Base-by-base conservation (phyloP, 352 stramenopile species). In the Pythium sukuiense region DNA sequence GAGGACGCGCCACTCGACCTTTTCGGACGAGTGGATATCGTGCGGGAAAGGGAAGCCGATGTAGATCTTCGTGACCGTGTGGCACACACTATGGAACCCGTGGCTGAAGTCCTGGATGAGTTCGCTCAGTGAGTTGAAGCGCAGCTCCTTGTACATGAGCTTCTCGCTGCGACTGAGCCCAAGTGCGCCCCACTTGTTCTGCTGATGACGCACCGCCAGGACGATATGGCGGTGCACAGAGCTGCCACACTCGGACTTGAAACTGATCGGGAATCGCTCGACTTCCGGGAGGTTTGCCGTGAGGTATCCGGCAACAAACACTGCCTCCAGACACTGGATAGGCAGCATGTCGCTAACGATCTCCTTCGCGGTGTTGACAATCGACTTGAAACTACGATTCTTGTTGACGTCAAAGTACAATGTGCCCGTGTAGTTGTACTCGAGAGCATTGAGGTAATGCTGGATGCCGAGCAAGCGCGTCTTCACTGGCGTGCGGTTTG, bases 251-350 rank as follows among this genome's bases (percentile, higher is more conserved):
- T 72, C 65, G 0, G 89, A 92, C 65, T 93, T 92, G 70, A 97
- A 97, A 64, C 87, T 94, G 50, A 97, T 81, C 1, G 89, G 88
- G 53, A 96, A 90, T 24, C 88, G 83, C 32, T 93, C 83, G 16
- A 95, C 71, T 32, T 93, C 82, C 1, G 65, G 50, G 6, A 91
- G 58, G 5, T 76, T 85, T 3, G 87, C 77, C 6, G 88, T 97
- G 30, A 97, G 67, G 49, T 95, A 95, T 6, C 83, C 79, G 3
- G 70, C 85, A 13, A 97, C 69, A 54, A 97, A 97, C 4, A 97
- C 86, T 2, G 85, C 89, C 74, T 97, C 89, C 8, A 97, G 77
- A 69, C 88, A 97, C 63, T 96, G 88, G 54, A 96, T 97, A 27
- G 89, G 87, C 20, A 97, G 65, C n/a, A 79, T 73, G 29, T 97